Evolutionary conservation across 495 filamentous ascomycete species (phyloP).

Genomic region (Penicillium subrubescens): DNA sequence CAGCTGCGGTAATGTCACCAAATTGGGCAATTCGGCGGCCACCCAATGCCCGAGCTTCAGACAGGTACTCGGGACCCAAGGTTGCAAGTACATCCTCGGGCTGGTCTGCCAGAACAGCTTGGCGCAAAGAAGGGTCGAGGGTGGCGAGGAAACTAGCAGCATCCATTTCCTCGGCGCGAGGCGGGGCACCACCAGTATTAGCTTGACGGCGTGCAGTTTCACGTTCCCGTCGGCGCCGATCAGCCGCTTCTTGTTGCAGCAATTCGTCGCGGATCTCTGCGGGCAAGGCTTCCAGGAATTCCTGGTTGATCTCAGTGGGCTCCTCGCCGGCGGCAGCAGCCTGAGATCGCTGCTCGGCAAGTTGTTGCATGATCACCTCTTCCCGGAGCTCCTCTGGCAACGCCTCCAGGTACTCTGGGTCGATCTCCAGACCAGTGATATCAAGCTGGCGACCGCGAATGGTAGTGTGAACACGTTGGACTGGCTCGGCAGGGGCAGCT

Average conservation of each 20-base stretch:
- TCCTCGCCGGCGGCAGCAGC: slow-evolving; percentile 79
- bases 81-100: slow-evolving; percentile 84
- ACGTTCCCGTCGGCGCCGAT: slow-evolving; percentile 86
- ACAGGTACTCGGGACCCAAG: slow-evolving; percentile 80
- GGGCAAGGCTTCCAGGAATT: slow-evolving; percentile 92
- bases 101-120: slow-evolving; percentile 86
- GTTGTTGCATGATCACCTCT: slow-evolving; percentile 88
- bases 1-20: slow-evolving; percentile 51
- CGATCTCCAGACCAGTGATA: slow-evolving; percentile 91
- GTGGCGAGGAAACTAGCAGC: slow-evolving; percentile 89
- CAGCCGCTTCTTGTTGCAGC: slow-evolving; percentile 82
- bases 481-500: slow-evolving; percentile 52
- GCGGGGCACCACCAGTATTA: slow-evolving; percentile 50
- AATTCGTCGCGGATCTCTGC: slow-evolving; percentile 88
- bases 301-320: slow-evolving; percentile 84
- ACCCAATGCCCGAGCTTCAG: slow-evolving; percentile 77
- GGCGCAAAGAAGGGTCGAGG: slow-evolving; percentile 80
- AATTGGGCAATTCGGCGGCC: slow-evolving; percentile 64
- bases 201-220: slow-evolving; percentile 69
- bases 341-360: slow-evolving; percentile 78
- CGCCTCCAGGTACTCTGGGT: slow-evolving; percentile 89
- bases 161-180: slow-evolving; percentile 86
- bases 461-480: slow-evolving; percentile 68
- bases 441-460: slow-evolving; percentile 85
- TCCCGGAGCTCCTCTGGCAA: slow-evolving; percentile 93